phyloP scores from a whole-genome alignment of 2,329 filamentous ascomycete species.

The Colletotrichum theobromicola region DNA sequence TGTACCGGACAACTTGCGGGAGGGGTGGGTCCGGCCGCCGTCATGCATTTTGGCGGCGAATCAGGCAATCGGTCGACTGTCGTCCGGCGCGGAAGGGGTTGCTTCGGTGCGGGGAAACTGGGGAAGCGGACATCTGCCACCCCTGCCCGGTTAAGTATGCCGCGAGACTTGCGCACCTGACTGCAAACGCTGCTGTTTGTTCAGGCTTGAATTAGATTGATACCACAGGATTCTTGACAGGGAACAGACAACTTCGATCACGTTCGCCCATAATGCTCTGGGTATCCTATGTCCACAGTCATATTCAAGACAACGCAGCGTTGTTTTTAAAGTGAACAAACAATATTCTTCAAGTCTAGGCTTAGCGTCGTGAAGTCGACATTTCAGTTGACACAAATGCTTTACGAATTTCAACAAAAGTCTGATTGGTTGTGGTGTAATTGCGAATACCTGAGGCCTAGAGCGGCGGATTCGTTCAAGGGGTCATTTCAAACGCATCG shows the following conservation, averaged over 20 bases:
- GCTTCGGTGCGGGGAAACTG: conserved; percentile 5
- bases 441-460: too few relatives aligned
- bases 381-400: too few relatives aligned
- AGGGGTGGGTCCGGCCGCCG: background rate
- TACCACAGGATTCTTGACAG: background rate
- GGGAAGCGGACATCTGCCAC: conserved; percentile 1
- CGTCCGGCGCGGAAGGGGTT: background rate
- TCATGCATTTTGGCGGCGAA: background rate
- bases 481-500: background rate
- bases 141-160: background rate
- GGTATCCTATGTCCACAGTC: background rate
- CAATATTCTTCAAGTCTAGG: too few relatives aligned
- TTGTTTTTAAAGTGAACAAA: too few relatives aligned
- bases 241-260: background rate
- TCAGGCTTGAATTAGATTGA: too few relatives aligned
- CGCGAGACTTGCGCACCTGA: background rate
- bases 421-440: too few relatives aligned
- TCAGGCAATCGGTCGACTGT: background rate
- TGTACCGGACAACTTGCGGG: background rate
- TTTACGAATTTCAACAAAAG: too few relatives aligned
- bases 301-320: too few relatives aligned
- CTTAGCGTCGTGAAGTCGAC: too few relatives aligned
- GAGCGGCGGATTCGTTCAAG: too few relatives aligned
- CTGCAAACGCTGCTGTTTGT: too few relatives aligned
- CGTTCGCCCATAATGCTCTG: background rate